Base-by-base conservation (phyloP, 371 early-diverging fungal genomes). In the Mucor circinelloides region DNA sequence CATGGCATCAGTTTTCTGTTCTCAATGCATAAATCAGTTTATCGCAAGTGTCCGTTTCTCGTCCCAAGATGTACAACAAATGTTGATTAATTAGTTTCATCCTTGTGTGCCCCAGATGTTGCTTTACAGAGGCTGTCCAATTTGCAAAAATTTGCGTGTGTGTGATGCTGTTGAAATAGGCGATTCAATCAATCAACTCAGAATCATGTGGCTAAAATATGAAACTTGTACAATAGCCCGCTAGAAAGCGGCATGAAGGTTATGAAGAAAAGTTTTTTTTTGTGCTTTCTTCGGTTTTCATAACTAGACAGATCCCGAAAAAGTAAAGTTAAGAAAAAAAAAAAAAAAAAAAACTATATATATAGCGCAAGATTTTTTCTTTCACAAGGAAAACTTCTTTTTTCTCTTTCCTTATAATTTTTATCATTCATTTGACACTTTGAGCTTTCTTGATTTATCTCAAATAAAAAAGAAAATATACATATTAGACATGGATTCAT, bases 401-500 rank as follows among this genome's bases (percentile, higher is more conserved):
- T 52, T 52, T 23, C 50, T 52, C 52, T 52, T 52, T 52, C 19
- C 1, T 6, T 7, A 21, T 8, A 21, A 3, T 42, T 42, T 42
- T 2, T 46, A 46, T 46, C n/a, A 46, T 21, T 44, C 4, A 50
- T 6, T 50, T 52, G 52, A 13, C 27, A 25, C 15, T 52, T 52
- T 36, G 7, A 19, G 6, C 19, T 0, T 52, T 52, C 10, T 25
- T 27, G 52, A 52, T 52, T 15, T 52, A 52, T 21, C 27, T 2
- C 27, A 17, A 44, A 44, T 17, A 44, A 3, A 44, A 6, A 42
- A 9, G 7, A 44, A 44, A 34, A 34, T 2, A 34, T 7, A 44
- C 1, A 44, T 6, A 44, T 44, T 42, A 44, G 44, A 44, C 44
- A 52, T 52, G 52, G 52, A 52, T 27, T 52, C 61, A 74, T 81